Evolutionary conservation across 2,329 filamentous ascomycete species (phyloP).

Genomic region (Epicoccum nigrum): DNA sequence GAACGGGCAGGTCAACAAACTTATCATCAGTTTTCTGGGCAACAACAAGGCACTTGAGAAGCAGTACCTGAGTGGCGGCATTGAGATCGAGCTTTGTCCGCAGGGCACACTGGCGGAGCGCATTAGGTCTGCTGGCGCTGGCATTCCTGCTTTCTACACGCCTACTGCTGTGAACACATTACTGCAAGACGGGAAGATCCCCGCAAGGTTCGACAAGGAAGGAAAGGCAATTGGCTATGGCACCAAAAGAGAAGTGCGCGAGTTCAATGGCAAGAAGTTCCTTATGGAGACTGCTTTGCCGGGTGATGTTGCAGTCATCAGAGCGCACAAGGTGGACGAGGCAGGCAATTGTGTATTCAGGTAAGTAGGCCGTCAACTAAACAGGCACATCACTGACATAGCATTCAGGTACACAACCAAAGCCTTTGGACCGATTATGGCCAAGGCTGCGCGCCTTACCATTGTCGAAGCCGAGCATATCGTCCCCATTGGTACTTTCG

Average conservation of each 20-base stretch:
- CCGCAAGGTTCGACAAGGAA: constrained; percentile 63
- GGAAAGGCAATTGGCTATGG: constrained; percentile 68
- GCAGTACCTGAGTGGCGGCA: constrained; percentile 73
- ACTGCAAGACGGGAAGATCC: constrained; percentile 71
- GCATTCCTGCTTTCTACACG: constrained; percentile 82
- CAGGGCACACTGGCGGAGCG: constrained; percentile 77
- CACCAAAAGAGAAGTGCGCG: constrained; percentile 69
- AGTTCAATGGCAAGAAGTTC: constrained; percentile 74
- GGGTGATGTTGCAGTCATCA: constrained; percentile 77
- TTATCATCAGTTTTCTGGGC: constrained; percentile 79
- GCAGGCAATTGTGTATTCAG: constrained; percentile 77
- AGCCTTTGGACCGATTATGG: constrained; percentile 65
- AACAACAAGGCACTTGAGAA: constrained; percentile 78
- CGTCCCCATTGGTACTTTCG: constrained; percentile 84
- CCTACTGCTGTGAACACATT: constrained; percentile 71
- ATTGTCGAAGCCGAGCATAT: constrained; percentile 96
- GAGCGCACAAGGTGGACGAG: constrained; percentile 77
- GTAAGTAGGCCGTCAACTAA: constrained; percentile 20
- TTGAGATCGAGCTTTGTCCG: constrained; percentile 77
- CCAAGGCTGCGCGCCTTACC: constrained; percentile 85
- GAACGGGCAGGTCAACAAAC: constrained; percentile 71
- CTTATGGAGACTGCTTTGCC: constrained; percentile 78
- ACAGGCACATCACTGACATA: constrained; percentile 2
- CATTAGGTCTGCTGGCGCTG: constrained; percentile 73
- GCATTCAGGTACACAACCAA: constrained; percentile 44